Evolutionary conservation across 768 basidiomycete species (phyloP).

Genomic region (Pilatotrama ljubarskyi): DNA sequence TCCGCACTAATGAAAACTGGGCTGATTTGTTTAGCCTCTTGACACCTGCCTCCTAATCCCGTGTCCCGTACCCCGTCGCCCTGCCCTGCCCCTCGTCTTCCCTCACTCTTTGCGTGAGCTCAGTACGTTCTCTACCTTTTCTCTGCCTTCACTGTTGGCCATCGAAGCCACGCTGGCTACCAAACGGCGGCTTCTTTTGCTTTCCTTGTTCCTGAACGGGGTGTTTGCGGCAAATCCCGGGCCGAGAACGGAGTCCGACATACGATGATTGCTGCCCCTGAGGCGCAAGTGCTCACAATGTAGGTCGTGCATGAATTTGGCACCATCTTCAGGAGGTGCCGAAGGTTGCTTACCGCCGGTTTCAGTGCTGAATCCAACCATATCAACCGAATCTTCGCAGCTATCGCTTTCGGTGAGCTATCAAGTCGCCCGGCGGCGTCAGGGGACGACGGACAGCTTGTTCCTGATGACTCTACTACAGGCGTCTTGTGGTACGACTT

Average conservation of each 20-base stretch:
- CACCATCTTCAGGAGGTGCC: background rate
- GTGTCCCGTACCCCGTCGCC: too few species aligned
- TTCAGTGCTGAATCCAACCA: conserved; percentile 8
- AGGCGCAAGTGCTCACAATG: background rate
- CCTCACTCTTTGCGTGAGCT: background rate
- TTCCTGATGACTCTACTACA: background rate
- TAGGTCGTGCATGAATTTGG: background rate
- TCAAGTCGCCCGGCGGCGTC: background rate
- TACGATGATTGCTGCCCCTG: background rate
- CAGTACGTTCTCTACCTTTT: background rate
- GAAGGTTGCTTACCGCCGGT: background rate
- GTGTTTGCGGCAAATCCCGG: background rate
- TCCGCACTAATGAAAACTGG: background rate
- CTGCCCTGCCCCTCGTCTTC: background rate
- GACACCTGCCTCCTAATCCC: too few species aligned
- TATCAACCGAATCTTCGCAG: conserved; percentile 1
- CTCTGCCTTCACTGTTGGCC: background rate
- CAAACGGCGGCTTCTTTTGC: background rate
- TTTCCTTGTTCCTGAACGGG: background rate
- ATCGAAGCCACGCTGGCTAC: conserved; percentile 2
- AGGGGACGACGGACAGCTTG: too few species aligned
- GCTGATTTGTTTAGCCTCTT: too few species aligned
- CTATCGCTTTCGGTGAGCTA: conserved; percentile 3
- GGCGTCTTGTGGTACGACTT: conserved; percentile 7
- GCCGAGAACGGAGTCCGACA: background rate